Evolutionary conservation across 1,284 basidiomycete genomes (phyloP).

Genomic region (Butyriboletus appendiculatus): DNA sequence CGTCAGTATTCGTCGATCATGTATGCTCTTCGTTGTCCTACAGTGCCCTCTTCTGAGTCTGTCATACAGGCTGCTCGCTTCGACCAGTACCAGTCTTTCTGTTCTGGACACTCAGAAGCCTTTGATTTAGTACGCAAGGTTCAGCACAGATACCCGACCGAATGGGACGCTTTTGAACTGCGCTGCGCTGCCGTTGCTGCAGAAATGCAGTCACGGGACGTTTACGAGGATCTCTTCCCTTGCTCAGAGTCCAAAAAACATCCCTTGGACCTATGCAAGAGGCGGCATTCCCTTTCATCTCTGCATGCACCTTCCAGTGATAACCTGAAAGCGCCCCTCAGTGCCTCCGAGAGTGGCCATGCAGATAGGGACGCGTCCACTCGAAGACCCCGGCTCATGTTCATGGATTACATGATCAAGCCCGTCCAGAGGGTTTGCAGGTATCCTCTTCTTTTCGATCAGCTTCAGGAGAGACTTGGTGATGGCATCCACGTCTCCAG

Average conservation of each 20-base stretch:
- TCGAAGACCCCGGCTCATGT: conserved; percentile 49
- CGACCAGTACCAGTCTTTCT: conserved; percentile 79
- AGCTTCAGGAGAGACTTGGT: conserved; percentile 54
- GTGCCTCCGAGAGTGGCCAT: conserved; percentile 32
- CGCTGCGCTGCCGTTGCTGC: conserved; percentile 59
- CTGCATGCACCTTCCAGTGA: conserved; percentile 27
- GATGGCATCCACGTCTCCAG: conserved; percentile 15
- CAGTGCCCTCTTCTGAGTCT: conserved; percentile 3
- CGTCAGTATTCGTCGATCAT: conserved; percentile 66
- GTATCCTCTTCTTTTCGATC: conserved; percentile 85
- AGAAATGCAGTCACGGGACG: conserved; percentile 35
- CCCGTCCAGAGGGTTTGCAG: conserved; percentile 90
- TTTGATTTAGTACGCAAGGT: conserved; percentile 68
- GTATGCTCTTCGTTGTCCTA: conserved; percentile 40
- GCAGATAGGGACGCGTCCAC: conserved; percentile 9
- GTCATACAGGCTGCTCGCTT: conserved; percentile 68
- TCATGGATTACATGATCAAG: conserved; percentile 87
- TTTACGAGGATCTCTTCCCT: background rate
- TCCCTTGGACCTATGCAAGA: conserved; percentile 28
- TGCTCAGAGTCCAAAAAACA: conserved; percentile 17
- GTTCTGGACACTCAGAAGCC: conserved; percentile 81
- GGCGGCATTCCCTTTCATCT: conserved; percentile 37
- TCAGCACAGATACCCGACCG: conserved; percentile 57
- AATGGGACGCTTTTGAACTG: conserved; percentile 84
- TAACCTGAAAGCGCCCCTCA: conserved; percentile 30